A percentile compares a stretch with the other conserved stretches of the same genome.
These are phyloP conservation scores for Paramecium bursaria DNA, from an alignment of 73 alveolate genomes.

Conservation along the genomic window DNA sequence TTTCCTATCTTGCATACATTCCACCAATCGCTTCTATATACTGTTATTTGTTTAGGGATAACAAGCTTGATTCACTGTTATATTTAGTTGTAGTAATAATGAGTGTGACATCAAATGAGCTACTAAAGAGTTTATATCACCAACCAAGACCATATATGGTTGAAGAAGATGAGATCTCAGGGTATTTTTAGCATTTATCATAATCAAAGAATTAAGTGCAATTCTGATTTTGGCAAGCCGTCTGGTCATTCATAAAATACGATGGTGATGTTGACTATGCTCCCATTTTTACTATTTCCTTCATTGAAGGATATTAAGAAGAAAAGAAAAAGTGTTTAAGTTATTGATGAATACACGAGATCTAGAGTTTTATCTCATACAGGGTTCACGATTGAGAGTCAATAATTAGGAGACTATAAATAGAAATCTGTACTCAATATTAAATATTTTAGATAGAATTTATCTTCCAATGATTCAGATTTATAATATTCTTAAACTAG, in stretches of 20 bases:
- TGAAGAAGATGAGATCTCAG: not conserved
- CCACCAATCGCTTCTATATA: constrained; percentile 39
- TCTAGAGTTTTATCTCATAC: not conserved
- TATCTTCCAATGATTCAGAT: too few relatives aligned
- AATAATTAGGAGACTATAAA: not conserved
- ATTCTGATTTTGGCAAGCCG: constrained; percentile 50
- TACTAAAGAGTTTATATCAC: constrained; percentile 30
- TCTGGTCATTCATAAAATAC: constrained; percentile 54
- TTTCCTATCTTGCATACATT: not conserved
- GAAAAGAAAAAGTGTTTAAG: not conserved
- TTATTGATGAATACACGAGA: too few relatives aligned
- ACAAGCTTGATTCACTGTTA: constrained; percentile 13
- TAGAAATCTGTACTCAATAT: too few relatives aligned
- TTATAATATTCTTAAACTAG: too few relatives aligned
- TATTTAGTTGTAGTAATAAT: constrained; percentile 11
- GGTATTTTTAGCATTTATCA: not conserved
- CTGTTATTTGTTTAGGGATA: constrained; percentile 1
- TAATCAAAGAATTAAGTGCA: not conserved
- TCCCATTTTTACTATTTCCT: constrained; percentile 36
- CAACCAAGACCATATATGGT: constrained; percentile 62
- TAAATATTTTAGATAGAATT: too few relatives aligned
- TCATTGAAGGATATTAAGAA: not conserved
- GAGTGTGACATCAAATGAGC: constrained; percentile 33
- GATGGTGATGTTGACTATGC: constrained; percentile 9
- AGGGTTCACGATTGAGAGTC: constrained; percentile 6